Percentiles rank a stretch among this genome's conserved stretches.
These are phyloP conservation scores for Echinosophora koreensis DNA, from an alignment of 306 rosid genomes.

Conservation along the genomic window DNA sequence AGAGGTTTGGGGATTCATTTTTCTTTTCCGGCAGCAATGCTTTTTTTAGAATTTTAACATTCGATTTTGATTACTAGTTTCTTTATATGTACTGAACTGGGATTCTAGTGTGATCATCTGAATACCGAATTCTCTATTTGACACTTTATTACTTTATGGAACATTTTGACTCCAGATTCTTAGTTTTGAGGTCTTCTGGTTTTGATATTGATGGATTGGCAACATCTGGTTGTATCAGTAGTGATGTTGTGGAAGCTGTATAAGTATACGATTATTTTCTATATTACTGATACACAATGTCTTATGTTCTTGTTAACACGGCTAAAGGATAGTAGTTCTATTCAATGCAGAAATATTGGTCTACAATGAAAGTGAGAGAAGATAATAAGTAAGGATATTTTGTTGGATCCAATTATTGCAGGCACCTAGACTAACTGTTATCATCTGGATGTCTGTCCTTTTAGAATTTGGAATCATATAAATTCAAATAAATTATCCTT, in stretches of 20 bases:
- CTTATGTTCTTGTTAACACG: neutral
- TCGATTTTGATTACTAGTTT: neutral
- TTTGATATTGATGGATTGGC: constrained; percentile 28
- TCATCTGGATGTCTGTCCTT: neutral
- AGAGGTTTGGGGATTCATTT: neutral
- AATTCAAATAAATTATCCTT: neutral
- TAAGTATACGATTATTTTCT: neutral
- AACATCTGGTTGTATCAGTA: constrained; percentile 3
- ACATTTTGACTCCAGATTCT: neutral
- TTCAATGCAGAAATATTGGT: neutral
- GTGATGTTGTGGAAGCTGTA: neutral
- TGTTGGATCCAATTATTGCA: neutral
- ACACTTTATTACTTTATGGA: neutral
- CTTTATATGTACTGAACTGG: neutral
- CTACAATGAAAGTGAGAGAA: neutral
- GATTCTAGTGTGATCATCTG: neutral
- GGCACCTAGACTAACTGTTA: neutral
- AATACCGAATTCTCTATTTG: neutral
- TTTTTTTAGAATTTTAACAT: neutral
- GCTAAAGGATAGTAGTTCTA: neutral
- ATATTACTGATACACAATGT: neutral
- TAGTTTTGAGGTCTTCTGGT: neutral
- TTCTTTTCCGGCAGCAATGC: neutral
- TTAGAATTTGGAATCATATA: neutral
- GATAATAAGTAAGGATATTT: neutral